A percentile compares a stretch with the other conserved stretches of the same genome.
Evolutionary conservation across 2,329 filamentous ascomycete genomes (phyloP).

Genomic region (Aspergillus amoenus): DNA sequence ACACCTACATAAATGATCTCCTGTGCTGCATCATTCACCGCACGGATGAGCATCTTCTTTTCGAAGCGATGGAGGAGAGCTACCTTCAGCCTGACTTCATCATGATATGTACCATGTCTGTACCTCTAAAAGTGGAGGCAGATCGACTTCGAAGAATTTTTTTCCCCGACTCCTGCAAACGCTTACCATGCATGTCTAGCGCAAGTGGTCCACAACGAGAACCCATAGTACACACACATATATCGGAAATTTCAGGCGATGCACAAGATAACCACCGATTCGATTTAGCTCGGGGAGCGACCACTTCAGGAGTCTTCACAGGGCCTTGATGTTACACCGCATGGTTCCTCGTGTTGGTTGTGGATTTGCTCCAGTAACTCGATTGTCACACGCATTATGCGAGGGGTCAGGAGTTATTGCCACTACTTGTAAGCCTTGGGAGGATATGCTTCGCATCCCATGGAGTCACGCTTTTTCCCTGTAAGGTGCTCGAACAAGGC

Average conservation of each 20-base stretch:
- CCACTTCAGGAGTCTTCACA: not conserved
- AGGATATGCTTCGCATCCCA: not conserved
- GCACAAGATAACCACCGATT: not conserved
- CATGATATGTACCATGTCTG: not conserved
- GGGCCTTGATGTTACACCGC: not conserved
- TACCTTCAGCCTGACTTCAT: not conserved
- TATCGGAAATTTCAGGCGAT: not conserved
- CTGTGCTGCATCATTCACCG: not conserved
- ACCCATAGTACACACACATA: not conserved
- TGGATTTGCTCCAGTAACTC: slow-evolving; percentile 4
- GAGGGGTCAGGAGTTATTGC: slow-evolving; percentile 6
- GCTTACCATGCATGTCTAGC: not conserved
- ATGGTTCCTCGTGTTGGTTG: slow-evolving; percentile 8
- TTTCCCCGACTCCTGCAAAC: not conserved
- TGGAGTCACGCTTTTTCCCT: not conserved
- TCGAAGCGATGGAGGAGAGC: not conserved
- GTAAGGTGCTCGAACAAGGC: slow-evolving; percentile 1
- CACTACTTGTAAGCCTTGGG: not conserved
- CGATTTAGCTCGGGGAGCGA: not conserved
- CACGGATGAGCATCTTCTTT: not conserved
- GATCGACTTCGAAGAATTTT: not conserved
- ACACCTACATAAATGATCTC: not conserved
- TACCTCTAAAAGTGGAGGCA: not conserved
- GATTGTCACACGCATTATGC: slow-evolving; percentile 4
- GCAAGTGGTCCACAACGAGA: not conserved